Evolutionary conservation across 176 grass and related monocot species (phyloP), one percentile per base, ranked within the genome.

Genomic region (Phragmites australis): DNA sequence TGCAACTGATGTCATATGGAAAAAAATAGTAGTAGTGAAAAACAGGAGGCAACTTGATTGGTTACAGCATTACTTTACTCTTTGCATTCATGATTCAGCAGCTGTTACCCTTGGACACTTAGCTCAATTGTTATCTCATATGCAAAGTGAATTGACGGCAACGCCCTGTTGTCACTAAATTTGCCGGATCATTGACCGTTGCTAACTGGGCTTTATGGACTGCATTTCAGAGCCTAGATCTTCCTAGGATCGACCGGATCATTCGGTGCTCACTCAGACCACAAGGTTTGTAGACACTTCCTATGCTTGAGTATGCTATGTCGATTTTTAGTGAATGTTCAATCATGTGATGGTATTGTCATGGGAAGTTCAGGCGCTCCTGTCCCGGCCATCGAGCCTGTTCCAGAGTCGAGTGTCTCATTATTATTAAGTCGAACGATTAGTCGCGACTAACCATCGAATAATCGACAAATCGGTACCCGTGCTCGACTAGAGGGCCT

Each of bases 241-340:
- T 97, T 87, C 80, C 90, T 10, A 88, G 90, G 68, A 79, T 97
- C 17, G 93, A 97, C 81, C 78, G 90, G 59, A 97, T 93, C 10
- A 82, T 97, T 64, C 68, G 88, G 41, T 81, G 90, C 46, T 97
- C 93, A 0, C 76, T 97, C 42, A 87, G 81, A 87, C 89, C 83
- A 48, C 90, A 82, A 85, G 90, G 93, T 90, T 51, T 61, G 64
- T 70, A 31, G 43, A 17, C 16, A 3, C 7, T 78, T 56, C 8
- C 29, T 10, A 13, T 76, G 25, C 26, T 79, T 79, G 25, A 72
- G 16, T 71, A 54, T 80, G 32, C 54, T 19, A 21, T 74, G 34
- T 47, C 23, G 4, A 59, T 30, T 34, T 78, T 37, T n/a, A 55
- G 27, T 8, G 37, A 63, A n/a, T 67, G 81, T 30, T 63, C 45